Conservation (phyloP, 108 stramenopile species). For the Cyclotella kingstonii region DNA sequence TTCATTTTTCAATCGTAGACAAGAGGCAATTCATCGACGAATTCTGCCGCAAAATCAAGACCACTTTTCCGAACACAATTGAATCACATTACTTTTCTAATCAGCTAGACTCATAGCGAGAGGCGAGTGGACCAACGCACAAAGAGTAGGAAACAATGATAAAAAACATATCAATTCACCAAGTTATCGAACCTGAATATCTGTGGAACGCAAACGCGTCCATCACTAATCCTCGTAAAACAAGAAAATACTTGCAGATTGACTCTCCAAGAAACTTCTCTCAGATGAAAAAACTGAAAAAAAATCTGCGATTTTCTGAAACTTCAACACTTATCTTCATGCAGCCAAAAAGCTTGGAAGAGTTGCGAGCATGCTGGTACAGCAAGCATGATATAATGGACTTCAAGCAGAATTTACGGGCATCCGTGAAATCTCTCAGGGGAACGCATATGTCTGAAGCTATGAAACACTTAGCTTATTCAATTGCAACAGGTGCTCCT, state of each 20-base stretch:
- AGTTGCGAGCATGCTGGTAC: slow-evolving; percentile 7
- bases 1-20: no score
- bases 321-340: slow-evolving; percentile 12
- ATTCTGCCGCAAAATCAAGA: no score
- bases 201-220: no score
- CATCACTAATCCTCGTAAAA: background rate
- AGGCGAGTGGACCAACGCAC: no score
- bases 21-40: no score
- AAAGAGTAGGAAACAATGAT: no score
- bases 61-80: no score
- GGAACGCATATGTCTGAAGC: background rate
- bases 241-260: background rate
- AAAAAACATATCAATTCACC: background rate
- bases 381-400: slow-evolving; percentile 8
- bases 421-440: background rate
- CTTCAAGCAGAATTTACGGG: slow-evolving; percentile 11
- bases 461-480: slow-evolving; percentile 2
- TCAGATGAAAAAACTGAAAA: background rate
- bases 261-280: background rate
- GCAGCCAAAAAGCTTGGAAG: background rate
- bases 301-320: slow-evolving; percentile 10
- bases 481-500: background rate
- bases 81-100: no score
- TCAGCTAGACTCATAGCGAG: no score
- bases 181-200: background rate